These are phyloP conservation scores for Boletus smithii DNA, from an alignment of 1,284 basidiomycete genomes.

Conservation along the genomic window DNA sequence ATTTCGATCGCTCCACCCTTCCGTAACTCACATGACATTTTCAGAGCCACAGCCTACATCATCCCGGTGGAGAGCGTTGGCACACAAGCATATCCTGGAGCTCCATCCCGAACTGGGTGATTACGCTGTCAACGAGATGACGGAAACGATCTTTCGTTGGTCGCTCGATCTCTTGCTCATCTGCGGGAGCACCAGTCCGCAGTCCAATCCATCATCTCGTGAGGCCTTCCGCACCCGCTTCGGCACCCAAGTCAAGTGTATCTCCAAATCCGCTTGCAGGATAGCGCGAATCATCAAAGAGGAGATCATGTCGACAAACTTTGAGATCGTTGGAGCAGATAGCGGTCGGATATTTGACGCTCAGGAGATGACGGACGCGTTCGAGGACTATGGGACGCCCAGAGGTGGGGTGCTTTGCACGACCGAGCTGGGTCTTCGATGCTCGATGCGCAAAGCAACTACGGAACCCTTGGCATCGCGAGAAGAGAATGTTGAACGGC, in stretches of 20 bases:
- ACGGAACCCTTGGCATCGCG: slow-evolving; percentile 29
- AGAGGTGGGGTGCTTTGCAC: slow-evolving; percentile 56
- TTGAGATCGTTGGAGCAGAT: slow-evolving; percentile 61
- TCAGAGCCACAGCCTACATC: slow-evolving; percentile 70
- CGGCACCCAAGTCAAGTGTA: slow-evolving; percentile 56
- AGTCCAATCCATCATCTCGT: slow-evolving; percentile 35
- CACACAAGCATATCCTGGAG: slow-evolving; percentile 62
- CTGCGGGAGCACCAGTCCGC: slow-evolving; percentile 50
- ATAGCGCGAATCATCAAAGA: slow-evolving; percentile 60
- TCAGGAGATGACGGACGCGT: slow-evolving; percentile 60
- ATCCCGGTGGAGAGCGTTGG: slow-evolving; percentile 68
- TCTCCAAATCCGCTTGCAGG: slow-evolving; percentile 57
- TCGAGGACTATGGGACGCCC: slow-evolving; percentile 56
- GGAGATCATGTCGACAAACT: slow-evolving; percentile 69
- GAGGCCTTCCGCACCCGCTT: slow-evolving; percentile 50
- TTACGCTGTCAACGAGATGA: slow-evolving; percentile 61
- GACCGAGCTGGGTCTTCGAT: slow-evolving; percentile 66
- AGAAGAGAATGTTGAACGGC: slow-evolving; percentile 51
- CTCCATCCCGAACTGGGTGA: slow-evolving; percentile 65
- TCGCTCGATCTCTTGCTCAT: slow-evolving; percentile 61
- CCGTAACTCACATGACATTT: slow-evolving; percentile 14
- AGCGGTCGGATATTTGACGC: slow-evolving; percentile 49
- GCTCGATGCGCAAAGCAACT: slow-evolving; percentile 49
- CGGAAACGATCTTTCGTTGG: slow-evolving; percentile 68
- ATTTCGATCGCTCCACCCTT: slow-evolving; percentile 3